Evolutionary conservation across 2,329 filamentous ascomycete species (phyloP).

Genomic region (Aspergillus alliaceus): DNA sequence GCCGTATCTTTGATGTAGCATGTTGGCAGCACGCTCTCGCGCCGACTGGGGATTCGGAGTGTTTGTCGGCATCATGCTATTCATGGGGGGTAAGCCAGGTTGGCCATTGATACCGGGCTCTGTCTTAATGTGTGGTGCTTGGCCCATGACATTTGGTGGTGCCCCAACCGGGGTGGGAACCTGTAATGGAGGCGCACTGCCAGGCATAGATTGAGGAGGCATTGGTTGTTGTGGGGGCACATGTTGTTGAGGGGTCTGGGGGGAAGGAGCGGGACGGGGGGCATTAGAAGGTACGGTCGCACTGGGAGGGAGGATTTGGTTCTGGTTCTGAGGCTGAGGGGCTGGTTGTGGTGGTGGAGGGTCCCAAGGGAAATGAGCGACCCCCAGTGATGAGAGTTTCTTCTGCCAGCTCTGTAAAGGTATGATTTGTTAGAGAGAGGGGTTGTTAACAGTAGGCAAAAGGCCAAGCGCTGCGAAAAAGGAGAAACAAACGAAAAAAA

Average conservation of each 20-base stretch:
- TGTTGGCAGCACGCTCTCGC: constrained; percentile 54
- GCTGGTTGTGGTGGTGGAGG: constrained; percentile 67
- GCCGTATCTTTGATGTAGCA: constrained; percentile 52
- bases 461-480: too few species aligned
- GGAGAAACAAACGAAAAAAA: background rate
- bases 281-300: constrained; percentile 47
- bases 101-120: constrained; percentile 49
- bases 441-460: too few species aligned
- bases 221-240: constrained; percentile 37
- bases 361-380: constrained; percentile 94
- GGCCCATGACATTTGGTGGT: constrained; percentile 28
- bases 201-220: constrained; percentile 33
- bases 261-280: constrained; percentile 34
- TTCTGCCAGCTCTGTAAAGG: constrained; percentile 80
- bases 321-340: constrained; percentile 41
- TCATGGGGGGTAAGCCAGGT: constrained; percentile 33
- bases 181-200: constrained; percentile 25
- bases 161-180: constrained; percentile 19
- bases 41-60: constrained; percentile 49
- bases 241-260: constrained; percentile 34
- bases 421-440: background rate
- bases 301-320: constrained; percentile 39
- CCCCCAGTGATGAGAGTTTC: constrained; percentile 79
- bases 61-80: constrained; percentile 31
- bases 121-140: constrained; percentile 51